Evolutionary conservation across 129 eudicot genomes (phyloP), one percentile per base, ranked within the genome.

Genomic region (Lonicera japonica): DNA sequence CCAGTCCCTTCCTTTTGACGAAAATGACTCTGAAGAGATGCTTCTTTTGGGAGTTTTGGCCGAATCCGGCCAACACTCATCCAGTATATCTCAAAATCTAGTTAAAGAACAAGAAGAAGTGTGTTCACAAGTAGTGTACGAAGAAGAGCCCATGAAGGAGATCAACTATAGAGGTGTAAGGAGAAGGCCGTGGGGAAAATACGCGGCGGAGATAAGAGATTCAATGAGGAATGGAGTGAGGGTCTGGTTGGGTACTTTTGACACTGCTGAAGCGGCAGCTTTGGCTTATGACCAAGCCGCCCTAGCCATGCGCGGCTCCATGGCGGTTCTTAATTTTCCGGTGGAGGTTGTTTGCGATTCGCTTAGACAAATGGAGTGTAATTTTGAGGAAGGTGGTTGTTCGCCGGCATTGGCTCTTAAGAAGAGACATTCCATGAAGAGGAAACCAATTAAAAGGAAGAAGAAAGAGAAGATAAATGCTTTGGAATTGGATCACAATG

Each of bases 211-310:
- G 73, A 76, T 76, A 70, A 75, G 81, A 38, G 77, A 76, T 55
- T 70, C 81, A 5, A 76, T 73, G 0, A 71, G 76, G 14, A 76
- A 70, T 36, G 77, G 81, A 0, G 77, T 71, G 19, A 66, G 81
- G 48, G 81, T 77, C 3, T 77, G 81, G 81, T 21, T 77, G 18
- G 81, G 77, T 21, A 77, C 81, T 21, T 77, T 77, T 56, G 81
- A 77, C 53, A 65, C 81, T 0, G 81, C 81, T 2, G 73, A 76
- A 60, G 81, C 70, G 18, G 81, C 81, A 25, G 81, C 81, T 39
- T 25, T 71, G 22, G 81, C 81, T 0, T 77, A 77, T 12, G 81
- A 77, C 20, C 81, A 77, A 41, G 81, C 81, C 3, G 81, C 77
- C 16, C 70, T 60, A 19, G 65, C 70, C 3, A 58, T 71, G 57